Percentiles rank a stretch among this genome's conserved stretches.
phyloP scores from a whole-genome alignment of 352 stramenopile genomes.

The Albugo candida region DNA sequence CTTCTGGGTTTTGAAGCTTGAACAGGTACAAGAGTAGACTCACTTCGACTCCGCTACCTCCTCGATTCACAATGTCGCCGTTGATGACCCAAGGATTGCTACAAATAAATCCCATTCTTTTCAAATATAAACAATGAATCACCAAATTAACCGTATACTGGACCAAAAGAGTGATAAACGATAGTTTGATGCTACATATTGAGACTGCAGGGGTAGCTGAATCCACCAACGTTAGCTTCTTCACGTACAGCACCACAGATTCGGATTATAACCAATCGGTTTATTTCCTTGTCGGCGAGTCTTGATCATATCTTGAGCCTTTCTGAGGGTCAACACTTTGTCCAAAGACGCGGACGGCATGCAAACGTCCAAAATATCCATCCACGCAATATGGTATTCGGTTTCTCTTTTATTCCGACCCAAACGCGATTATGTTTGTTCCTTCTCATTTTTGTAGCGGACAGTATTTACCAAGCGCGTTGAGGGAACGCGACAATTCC shows the following conservation, averaged over 20 bases:
- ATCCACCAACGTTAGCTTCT: constrained; percentile 37
- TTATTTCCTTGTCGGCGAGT: constrained; percentile 66
- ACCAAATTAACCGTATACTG: constrained; percentile 72
- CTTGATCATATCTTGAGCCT: constrained; percentile 48
- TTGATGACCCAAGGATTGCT: constrained; percentile 77
- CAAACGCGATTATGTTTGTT: neutral
- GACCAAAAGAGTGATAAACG: constrained; percentile 58
- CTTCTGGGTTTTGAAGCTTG: constrained; percentile 47
- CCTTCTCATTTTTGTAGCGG: constrained; percentile 1
- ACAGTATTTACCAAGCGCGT: neutral
- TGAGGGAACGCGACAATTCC: constrained; percentile 27
- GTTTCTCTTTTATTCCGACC: constrained; percentile 28
- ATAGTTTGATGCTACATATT: constrained; percentile 4
- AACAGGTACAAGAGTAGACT: constrained; percentile 64
- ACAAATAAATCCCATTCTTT: constrained; percentile 56
- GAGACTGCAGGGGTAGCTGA: constrained; percentile 37
- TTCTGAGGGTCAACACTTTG: constrained; percentile 41
- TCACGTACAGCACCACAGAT: constrained; percentile 27
- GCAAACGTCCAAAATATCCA: constrained; percentile 77
- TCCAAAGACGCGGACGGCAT: too few relatives aligned
- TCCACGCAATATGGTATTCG: constrained; percentile 39
- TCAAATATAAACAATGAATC: constrained; percentile 65
- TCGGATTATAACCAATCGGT: constrained; percentile 44
- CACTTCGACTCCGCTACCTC: too few relatives aligned
- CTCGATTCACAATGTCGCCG: constrained; percentile 71